Evolutionary conservation across 2,329 filamentous ascomycete genomes (phyloP).

Genomic region (Chaetomium strumarium): DNA sequence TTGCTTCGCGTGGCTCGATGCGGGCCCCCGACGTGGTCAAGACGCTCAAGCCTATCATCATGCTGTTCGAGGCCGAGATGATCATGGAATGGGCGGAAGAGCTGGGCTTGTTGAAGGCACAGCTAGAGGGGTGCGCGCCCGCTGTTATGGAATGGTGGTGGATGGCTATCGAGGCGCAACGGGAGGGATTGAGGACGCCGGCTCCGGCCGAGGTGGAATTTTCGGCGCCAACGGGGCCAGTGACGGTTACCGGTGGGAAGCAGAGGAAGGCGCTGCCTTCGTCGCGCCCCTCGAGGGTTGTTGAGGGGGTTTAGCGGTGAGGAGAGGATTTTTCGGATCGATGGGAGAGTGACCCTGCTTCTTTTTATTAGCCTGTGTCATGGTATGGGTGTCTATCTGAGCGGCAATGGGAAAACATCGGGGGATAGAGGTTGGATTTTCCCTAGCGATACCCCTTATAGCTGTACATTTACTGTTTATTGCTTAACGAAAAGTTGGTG

Average conservation of each 20-base stretch:
- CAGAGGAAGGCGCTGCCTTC: constrained; percentile 11
- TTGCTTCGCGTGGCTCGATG: constrained; percentile 57
- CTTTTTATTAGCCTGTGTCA: neutral
- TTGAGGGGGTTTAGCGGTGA: neutral
- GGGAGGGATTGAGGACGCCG: constrained; percentile 15
- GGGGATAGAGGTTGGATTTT: neutral
- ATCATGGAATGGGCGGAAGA: constrained; percentile 53
- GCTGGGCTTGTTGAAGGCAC: constrained; percentile 45
- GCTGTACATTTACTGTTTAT: neutral
- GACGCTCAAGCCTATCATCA: constrained; percentile 52
- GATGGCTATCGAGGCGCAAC: constrained; percentile 45
- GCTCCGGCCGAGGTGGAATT: neutral
- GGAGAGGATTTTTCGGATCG: no score
- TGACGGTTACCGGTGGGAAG: neutral
- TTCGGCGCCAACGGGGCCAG: neutral
- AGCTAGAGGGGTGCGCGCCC: constrained; percentile 30
- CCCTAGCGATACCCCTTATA: constrained; percentile 1
- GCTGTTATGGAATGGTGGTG: constrained; percentile 62
- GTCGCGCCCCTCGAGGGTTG: neutral
- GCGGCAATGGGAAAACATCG: neutral
- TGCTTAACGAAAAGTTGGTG: neutral
- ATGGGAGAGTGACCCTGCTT: neutral
- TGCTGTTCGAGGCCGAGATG: constrained; percentile 56
- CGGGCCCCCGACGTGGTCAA: constrained; percentile 47
- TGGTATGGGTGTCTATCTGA: neutral